Percentiles rank a stretch among this genome's conserved stretches.
phyloP scores from a whole-genome alignment of 2,329 filamentous ascomycete genomes.

The Verticillium albo-atrum region DNA sequence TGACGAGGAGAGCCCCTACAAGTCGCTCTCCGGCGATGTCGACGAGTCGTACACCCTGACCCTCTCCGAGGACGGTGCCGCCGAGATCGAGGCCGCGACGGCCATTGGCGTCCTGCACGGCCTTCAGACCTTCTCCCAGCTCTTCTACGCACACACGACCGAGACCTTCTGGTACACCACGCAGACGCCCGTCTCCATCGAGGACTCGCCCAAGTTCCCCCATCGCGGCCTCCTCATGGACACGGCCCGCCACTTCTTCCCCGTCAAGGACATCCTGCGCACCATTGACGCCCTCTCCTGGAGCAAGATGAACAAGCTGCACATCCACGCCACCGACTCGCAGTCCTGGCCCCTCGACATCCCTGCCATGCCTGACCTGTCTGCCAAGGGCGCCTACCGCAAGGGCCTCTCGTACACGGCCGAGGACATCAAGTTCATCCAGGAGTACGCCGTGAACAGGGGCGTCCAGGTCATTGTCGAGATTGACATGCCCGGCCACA shows the following conservation, averaged over 20 bases:
- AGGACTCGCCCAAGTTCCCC: constrained; percentile 68
- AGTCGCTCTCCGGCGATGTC: constrained; percentile 56
- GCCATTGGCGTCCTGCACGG: constrained; percentile 67
- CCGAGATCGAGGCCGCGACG: constrained; percentile 59
- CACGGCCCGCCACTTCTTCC: constrained; percentile 68
- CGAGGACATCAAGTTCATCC: constrained; percentile 59
- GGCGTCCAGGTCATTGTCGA: constrained; percentile 71
- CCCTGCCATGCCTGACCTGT: constrained; percentile 66
- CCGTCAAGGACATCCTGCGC: constrained; percentile 61
- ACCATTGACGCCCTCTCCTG: constrained; percentile 73
- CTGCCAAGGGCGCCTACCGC: constrained; percentile 69
- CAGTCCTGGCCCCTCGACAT: constrained; percentile 86
- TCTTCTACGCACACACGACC: constrained; percentile 69
- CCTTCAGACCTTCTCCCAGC: constrained; percentile 73
- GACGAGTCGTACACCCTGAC: constrained; percentile 74
- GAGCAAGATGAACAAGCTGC: constrained; percentile 80
- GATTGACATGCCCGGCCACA: constrained; percentile 79
- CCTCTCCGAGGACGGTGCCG: constrained; percentile 53
- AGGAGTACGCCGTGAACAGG: constrained; percentile 64
- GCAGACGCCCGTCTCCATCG: constrained; percentile 64
- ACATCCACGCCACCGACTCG: constrained; percentile 77
- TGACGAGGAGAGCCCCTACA: constrained; percentile 52
- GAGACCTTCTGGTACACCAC: constrained; percentile 61
- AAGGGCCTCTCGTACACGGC: constrained; percentile 63
- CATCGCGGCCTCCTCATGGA: constrained; percentile 81